These are phyloP conservation scores for Clarireedia paspali DNA, from an alignment of 2,329 filamentous ascomycete species.

Conservation along the genomic window DNA sequence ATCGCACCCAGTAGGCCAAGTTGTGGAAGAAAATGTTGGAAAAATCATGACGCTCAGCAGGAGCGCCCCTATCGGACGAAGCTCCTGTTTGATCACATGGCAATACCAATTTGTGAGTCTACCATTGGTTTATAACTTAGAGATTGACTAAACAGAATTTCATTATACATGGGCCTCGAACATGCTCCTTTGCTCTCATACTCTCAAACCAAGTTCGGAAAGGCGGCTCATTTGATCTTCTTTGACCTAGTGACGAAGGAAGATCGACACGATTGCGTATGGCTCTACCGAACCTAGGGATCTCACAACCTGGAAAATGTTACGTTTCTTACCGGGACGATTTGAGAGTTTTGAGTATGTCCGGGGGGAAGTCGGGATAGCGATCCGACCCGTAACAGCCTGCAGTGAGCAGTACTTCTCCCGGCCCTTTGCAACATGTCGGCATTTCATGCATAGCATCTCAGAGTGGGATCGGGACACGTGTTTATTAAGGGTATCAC, in stretches of 20 bases:
- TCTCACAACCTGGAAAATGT: conserved; percentile 44
- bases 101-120: conserved; percentile 41
- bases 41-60: neutral
- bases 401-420: neutral
- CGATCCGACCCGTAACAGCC: neutral
- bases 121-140: conserved; percentile 27
- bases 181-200: conserved; percentile 45
- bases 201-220: conserved; percentile 43
- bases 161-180: conserved; percentile 34
- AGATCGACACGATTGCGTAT: conserved; percentile 47
- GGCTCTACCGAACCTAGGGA: conserved; percentile 45
- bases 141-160: conserved; percentile 40
- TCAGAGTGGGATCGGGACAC: neutral
- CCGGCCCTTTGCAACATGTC: neutral
- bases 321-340: conserved; percentile 43
- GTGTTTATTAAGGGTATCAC: conserved; percentile 3
- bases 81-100: conserved; percentile 12
- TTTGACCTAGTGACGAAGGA: conserved; percentile 46
- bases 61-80: neutral
- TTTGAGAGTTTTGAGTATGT: neutral
- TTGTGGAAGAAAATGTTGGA: no score
- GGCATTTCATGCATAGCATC: conserved; percentile 3
- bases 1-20: conserved; percentile 23
- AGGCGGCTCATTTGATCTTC: conserved; percentile 49
- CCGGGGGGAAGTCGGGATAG: neutral